Evolutionary conservation across 768 basidiomycete genomes (phyloP), one percentile per base, ranked within the genome.

Genomic region (Lentinula aciculospora): DNA sequence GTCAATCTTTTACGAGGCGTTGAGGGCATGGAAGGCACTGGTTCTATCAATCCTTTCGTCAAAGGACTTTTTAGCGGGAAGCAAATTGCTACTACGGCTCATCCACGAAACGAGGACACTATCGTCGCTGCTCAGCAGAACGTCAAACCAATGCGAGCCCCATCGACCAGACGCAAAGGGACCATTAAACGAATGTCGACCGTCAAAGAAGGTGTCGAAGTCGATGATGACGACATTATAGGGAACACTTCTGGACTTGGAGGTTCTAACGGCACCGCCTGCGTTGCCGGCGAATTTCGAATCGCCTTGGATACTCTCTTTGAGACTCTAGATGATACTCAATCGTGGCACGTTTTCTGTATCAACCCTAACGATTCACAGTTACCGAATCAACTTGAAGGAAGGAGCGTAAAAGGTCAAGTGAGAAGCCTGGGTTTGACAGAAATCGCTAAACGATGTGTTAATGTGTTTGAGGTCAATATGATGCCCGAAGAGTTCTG

Each of bases 361-460:
- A 72, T 98, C 64, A 94, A 90, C 68, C 94, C 95, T 3, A 99
- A 98, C 67, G 94, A 98, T 72, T 87, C 92, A 25, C 96, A 96
- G 67, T 73, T 98, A 19, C 94, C 95, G 37, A 92, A 94, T 67
- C 95, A 98, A 68, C 75, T 98, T 53, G 96, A 98, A 74, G 90
- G 92, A 10, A 79, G 94, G 45, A 86, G 88, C 39, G 88, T 98
- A 49, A 96, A 94, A 69, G 90, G 91, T 0, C 96, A 98, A 72
- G 87, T 98, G 36, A 80, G 90, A 50, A 88, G 89, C 57, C 66
- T 87, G 25, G 92, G 94, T 0, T 65, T 98, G 63, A 73, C 86
- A 2, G 91, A 93, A 72, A 81, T 98, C 60, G 83, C 89, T 5
- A 82, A 79, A 66, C 72, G 89, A 47, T 81, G 78, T 56, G 76